Base-by-base conservation (phyloP, 2,329 filamentous ascomycete species). In the Didymella exigua region DNA sequence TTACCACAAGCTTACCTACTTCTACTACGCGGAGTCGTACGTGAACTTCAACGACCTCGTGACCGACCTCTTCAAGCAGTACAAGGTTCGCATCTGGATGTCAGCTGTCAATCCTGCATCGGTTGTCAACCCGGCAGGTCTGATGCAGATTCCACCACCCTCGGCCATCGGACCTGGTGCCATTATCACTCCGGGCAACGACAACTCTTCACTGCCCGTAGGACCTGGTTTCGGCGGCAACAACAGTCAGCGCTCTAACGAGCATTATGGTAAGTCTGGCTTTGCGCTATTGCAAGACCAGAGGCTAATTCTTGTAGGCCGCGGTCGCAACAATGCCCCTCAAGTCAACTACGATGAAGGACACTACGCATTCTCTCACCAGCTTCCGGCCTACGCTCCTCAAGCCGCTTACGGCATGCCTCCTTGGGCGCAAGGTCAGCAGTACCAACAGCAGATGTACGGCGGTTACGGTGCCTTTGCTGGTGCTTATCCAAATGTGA, bases 81-180 rank as follows among this genome's bases (percentile, higher is more conserved):
- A 98, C 83, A 99, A 99, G 81, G 96, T 93, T 19, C 87, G 96
- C 66, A 99, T 99, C 68, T 99, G 95, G 95, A 96, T 99, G 91
- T 98, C 93, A 4, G 95, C 95, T 4, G 96, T 99, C 75, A 99
- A 99, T 73, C 95, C 95, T 7, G 95, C 93, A 5, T 97, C 93
- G 0, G 97, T 98, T 75, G 68, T 74, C 30, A 73, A 73, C 40
- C 71, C 71, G 10, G 67, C 69, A 3, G 71, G 70, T n/a, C 41
- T 65, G 19, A 64, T 65, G 34, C 68, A 72, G 21, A 63, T 75
- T 7, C 68, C 67, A 16, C 73, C 73, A 13, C 74, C 74, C 2
- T 74, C 74, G 21, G 73, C 70, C 6, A 72, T 75, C 26, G 74
- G 73, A 5, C 74, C 74, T 38, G 74, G 74, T 9, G 74, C 73